Conservation (phyloP, 2,329 filamentous ascomycete genomes). For the Dichotomopilus funicola region DNA sequence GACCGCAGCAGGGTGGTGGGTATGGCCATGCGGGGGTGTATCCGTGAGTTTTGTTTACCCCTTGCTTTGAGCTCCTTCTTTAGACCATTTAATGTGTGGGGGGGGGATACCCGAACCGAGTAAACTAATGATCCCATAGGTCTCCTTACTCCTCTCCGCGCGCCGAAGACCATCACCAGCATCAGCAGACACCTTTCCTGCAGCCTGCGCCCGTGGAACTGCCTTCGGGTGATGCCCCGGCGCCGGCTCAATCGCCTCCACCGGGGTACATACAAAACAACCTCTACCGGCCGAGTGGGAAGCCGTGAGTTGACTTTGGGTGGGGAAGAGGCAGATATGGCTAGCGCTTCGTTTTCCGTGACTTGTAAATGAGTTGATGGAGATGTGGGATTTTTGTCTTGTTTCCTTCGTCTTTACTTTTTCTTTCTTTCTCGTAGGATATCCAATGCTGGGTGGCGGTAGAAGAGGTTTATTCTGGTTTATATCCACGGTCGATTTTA, state of each 20-base stretch:
- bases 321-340: no score
- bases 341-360: no score
- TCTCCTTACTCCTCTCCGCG: slow-evolving; percentile 9
- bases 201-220: slow-evolving; percentile 31
- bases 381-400: no score
- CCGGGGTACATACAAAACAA: slow-evolving; percentile 26
- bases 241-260: slow-evolving; percentile 27
- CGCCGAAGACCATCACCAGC: background rate
- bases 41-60: slow-evolving; percentile 12
- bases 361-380: no score
- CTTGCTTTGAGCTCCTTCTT: background rate
- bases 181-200: slow-evolving; percentile 5
- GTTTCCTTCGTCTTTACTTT: no score
- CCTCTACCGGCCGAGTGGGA: slow-evolving; percentile 5
- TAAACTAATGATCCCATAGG: background rate
- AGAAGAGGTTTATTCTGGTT: no score
- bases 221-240: slow-evolving; percentile 27
- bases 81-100: background rate
- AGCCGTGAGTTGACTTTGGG: background rate
- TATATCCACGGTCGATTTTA: no score
- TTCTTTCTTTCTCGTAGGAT: no score
- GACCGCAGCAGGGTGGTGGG: background rate
- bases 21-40: slow-evolving; percentile 11
- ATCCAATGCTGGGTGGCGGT: no score
- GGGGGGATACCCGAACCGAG: background rate